These are phyloP conservation scores for Oryza meyeriana DNA, from an alignment of 176 grass and related monocot genomes.

Conservation along the genomic window DNA sequence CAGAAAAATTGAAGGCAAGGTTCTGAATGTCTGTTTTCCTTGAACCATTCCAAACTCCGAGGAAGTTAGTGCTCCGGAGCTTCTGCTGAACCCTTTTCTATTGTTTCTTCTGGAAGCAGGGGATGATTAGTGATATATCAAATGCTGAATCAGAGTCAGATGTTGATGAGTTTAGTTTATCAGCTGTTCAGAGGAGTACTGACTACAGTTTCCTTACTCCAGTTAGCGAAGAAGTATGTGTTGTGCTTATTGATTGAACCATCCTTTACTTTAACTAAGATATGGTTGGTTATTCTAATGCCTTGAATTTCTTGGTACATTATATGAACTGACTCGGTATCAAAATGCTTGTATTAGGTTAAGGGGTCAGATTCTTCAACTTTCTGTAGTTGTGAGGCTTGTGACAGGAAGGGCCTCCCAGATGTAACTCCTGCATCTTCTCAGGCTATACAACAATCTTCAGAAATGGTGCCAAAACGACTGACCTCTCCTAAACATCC, in stretches of 20 bases:
- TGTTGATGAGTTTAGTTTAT: slow-evolving; percentile 32
- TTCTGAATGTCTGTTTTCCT: slow-evolving; percentile 21
- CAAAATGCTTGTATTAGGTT: slow-evolving; percentile 31
- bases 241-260: not conserved
- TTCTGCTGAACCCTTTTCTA: not conserved
- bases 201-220: slow-evolving; percentile 45
- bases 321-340: slow-evolving; percentile 7
- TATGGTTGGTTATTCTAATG: not conserved
- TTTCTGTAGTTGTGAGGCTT: slow-evolving; percentile 33
- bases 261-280: not conserved
- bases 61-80: not conserved
- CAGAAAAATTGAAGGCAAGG: slow-evolving; percentile 59
- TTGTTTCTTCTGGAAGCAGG: slow-evolving; percentile 34
- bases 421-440: slow-evolving; percentile 32
- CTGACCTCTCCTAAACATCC: not conserved
- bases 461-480: slow-evolving; percentile 24
- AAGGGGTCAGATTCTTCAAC: slow-evolving; percentile 50
- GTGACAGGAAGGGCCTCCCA: slow-evolving; percentile 23
- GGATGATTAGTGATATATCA: slow-evolving; percentile 38
- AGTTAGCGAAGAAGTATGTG: slow-evolving; percentile 55
- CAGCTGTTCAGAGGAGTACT: slow-evolving; percentile 15
- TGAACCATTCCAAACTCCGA: not conserved
- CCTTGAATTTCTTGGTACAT: not conserved
- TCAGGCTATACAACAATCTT: slow-evolving; percentile 14
- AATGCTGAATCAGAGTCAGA: slow-evolving; percentile 59